Evolutionary conservation across 2,329 filamentous ascomycete species (phyloP).

Genomic region (Coniochaeta hoffmannii): DNA sequence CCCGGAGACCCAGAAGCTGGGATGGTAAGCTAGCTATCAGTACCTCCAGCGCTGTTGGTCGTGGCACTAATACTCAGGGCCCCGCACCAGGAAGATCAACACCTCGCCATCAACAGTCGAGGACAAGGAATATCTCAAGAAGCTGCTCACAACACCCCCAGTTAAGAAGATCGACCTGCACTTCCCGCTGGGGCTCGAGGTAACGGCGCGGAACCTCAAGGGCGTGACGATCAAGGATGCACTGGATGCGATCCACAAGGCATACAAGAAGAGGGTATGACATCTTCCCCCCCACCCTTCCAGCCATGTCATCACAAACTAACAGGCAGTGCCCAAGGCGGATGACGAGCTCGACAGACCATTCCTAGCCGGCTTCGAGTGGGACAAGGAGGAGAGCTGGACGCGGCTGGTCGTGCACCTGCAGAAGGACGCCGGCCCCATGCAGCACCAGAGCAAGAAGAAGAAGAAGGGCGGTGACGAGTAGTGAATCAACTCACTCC

Average conservation of each 20-base stretch:
- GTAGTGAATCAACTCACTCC: constrained; percentile 16
- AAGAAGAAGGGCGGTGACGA: constrained; percentile 42
- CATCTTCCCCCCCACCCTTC: background rate
- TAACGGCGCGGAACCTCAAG: constrained; percentile 84
- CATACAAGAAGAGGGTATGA: constrained; percentile 90
- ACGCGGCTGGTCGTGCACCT: constrained; percentile 82
- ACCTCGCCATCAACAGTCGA: constrained; percentile 70
- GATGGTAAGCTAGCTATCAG: constrained; percentile 56
- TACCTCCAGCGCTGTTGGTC: background rate
- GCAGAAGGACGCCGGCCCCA: constrained; percentile 52
- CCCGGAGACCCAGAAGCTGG: constrained; percentile 77
- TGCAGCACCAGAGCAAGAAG: constrained; percentile 53
- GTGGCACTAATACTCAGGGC: no score
- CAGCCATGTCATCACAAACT: no score
- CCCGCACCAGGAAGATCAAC: constrained; percentile 78
- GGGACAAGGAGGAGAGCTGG: constrained; percentile 90
- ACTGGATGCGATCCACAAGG: constrained; percentile 89
- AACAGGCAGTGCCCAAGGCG: constrained; percentile 42
- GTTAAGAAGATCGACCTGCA: constrained; percentile 93
- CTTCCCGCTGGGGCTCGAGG: constrained; percentile 81
- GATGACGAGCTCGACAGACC: constrained; percentile 87
- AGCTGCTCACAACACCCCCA: constrained; percentile 69
- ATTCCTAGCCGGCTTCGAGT: constrained; percentile 90
- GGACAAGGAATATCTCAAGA: constrained; percentile 77
- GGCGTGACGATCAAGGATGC: constrained; percentile 98